Conservation (phyloP, 805 yeast species). For the Wickerhamiella allomyrinae region DNA sequence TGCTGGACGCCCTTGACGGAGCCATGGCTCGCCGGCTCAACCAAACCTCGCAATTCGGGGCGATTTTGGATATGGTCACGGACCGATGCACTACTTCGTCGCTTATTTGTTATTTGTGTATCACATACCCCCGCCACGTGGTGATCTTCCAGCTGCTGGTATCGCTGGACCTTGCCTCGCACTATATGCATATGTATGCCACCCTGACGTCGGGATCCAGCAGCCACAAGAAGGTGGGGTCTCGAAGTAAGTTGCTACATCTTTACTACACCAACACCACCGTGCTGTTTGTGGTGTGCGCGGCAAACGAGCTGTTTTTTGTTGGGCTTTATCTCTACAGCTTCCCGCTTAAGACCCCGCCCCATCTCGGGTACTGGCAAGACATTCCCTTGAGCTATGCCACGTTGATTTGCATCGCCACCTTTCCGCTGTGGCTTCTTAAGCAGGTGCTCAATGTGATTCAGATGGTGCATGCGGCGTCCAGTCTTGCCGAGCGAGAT, state of each 20-base stretch:
- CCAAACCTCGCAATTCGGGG: constrained; percentile 88
- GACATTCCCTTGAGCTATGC: constrained; percentile 40
- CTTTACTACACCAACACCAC: constrained; percentile 76
- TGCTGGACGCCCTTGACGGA: constrained; percentile 93
- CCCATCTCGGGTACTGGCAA: constrained; percentile 24
- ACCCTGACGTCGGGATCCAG: constrained; percentile 63
- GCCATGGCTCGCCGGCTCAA: constrained; percentile 79
- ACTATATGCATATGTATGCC: constrained; percentile 98
- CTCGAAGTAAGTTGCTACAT: constrained; percentile 57
- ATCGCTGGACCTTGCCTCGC: constrained; percentile 72
- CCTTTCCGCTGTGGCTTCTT: constrained; percentile 78
- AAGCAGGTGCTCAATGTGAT: constrained; percentile 83
- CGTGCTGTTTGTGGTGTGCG: constrained; percentile 79
- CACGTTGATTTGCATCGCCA: constrained; percentile 39
- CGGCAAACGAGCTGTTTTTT: constrained; percentile 84
- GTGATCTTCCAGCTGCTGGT: constrained; percentile 70
- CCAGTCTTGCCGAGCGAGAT: constrained; percentile 64
- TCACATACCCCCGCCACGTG: constrained; percentile 58
- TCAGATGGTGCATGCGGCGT: constrained; percentile 77
- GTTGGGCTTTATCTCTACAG: constrained; percentile 73
- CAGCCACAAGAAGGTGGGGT: constrained; percentile 71
- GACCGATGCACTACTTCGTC: constrained; percentile 95
- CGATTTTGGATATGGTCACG: constrained; percentile 96
- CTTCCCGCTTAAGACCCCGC: constrained; percentile 36
- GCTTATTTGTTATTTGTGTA: constrained; percentile 73